Evolutionary conservation across 1,139 yeast species (phyloP).

Genomic region (Saccharomyces hybrid): DNA sequence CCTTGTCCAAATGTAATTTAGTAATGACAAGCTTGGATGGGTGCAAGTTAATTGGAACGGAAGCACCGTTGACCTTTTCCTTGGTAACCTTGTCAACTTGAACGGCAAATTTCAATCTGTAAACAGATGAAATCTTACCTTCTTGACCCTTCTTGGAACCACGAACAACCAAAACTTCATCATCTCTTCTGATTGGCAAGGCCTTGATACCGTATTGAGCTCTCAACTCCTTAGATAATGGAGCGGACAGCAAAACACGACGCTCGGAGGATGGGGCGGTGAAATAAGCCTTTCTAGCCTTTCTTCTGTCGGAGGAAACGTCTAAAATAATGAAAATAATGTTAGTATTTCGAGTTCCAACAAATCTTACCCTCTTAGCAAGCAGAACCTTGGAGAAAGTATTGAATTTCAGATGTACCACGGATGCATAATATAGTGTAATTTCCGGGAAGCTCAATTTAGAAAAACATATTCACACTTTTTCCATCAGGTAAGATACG

Average conservation of each 20-base stretch:
- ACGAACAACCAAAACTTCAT: slow-evolving; percentile 91
- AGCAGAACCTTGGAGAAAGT: not conserved
- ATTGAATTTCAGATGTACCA: not conserved
- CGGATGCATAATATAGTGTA: not conserved
- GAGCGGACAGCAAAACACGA: slow-evolving; percentile 95
- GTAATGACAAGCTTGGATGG: slow-evolving; percentile 99
- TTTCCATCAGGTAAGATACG: too few species aligned
- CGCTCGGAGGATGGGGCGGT: slow-evolving; percentile 94
- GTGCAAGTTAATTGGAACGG: slow-evolving; percentile 95
- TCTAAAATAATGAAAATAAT: not conserved
- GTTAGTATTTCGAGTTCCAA: not conserved
- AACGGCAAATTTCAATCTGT: slow-evolving; percentile 96
- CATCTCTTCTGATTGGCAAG: slow-evolving; percentile 97
- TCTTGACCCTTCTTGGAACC: slow-evolving; percentile 99
- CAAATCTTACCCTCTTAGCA: not conserved
- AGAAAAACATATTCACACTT: too few species aligned
- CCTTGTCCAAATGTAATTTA: slow-evolving; percentile 96
- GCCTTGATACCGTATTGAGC: slow-evolving; percentile 94
- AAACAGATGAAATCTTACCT: slow-evolving; percentile 95
- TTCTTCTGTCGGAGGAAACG: slow-evolving; percentile 99
- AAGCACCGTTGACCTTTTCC: slow-evolving; percentile 98
- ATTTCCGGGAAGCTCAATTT: too few species aligned
- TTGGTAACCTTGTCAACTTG: slow-evolving; percentile 96
- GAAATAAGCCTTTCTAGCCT: slow-evolving; percentile 99
- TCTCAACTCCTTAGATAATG: slow-evolving; percentile 98